These are phyloP conservation scores for Lactarius vividus DNA, from an alignment of 768 basidiomycete genomes.

Conservation along the genomic window DNA sequence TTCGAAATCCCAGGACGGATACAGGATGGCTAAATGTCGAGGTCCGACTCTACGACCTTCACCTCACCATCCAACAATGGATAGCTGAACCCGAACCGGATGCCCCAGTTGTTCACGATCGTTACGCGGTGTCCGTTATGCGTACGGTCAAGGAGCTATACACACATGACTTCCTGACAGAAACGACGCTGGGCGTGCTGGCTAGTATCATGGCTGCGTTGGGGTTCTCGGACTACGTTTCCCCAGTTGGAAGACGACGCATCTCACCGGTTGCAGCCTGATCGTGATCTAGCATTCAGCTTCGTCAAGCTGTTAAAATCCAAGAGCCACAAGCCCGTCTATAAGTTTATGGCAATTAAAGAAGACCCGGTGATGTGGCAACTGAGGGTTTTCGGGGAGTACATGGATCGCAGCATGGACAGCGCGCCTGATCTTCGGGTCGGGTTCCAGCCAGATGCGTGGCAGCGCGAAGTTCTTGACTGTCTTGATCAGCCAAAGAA, in stretches of 20 bases:
- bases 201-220: constrained; percentile 42
- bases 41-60: constrained; percentile 49
- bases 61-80: constrained; percentile 54
- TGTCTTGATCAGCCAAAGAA: constrained; percentile 50
- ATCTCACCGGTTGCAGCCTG: constrained; percentile 25
- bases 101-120: constrained; percentile 42
- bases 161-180: constrained; percentile 39
- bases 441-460: constrained; percentile 63
- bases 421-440: constrained; percentile 55
- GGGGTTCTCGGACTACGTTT: constrained; percentile 46
- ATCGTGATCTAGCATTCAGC: constrained; percentile 44
- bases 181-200: constrained; percentile 38
- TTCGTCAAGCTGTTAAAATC: constrained; percentile 55
- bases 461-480: constrained; percentile 68
- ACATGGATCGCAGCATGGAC: constrained; percentile 73
- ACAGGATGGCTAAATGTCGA: constrained; percentile 49
- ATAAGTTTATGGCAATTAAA: constrained; percentile 53
- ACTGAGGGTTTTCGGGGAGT: constrained; percentile 64
- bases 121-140: constrained; percentile 46
- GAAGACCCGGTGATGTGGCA: constrained; percentile 66
- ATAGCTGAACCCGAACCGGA: constrained; percentile 44
- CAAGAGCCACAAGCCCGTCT: constrained; percentile 39
- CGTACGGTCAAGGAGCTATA: constrained; percentile 47
- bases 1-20: constrained; percentile 45
- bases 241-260: constrained; percentile 29